Percentiles rank a stretch among this genome's conserved stretches.
These are phyloP conservation scores for Hemerocallis citrina DNA, from an alignment of 106 monocot species.

Conservation along the genomic window DNA sequence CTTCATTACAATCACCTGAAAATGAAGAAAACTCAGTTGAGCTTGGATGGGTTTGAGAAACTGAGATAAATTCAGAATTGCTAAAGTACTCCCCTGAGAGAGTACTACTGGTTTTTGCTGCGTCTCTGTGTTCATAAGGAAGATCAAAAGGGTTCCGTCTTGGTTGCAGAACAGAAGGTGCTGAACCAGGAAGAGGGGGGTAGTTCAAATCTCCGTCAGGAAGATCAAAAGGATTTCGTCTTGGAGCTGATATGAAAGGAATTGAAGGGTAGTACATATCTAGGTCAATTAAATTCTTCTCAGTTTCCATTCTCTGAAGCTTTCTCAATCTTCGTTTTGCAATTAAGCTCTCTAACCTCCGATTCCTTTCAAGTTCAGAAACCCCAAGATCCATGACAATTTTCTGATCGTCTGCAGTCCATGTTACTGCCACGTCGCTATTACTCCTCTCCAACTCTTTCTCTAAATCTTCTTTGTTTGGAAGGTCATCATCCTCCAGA, in stretches of 20 bases:
- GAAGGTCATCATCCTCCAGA: slow-evolving; percentile 26
- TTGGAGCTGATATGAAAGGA: slow-evolving; percentile 35
- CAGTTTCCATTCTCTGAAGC: slow-evolving; percentile 21
- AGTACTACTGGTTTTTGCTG: slow-evolving; percentile 6
- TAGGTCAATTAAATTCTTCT: slow-evolving; percentile 52
- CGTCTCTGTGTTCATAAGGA: slow-evolving; percentile 29
- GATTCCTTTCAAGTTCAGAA: slow-evolving; percentile 59
- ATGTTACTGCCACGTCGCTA: slow-evolving; percentile 30
- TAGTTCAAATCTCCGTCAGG: slow-evolving; percentile 23
- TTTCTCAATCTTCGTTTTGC: slow-evolving; percentile 52
- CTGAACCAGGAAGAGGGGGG: slow-evolving; percentile 54
- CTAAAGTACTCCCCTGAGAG: slow-evolving; percentile 13
- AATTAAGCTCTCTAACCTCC: slow-evolving; percentile 61
- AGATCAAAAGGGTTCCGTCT: slow-evolving; percentile 57
- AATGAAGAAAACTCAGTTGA: slow-evolving; percentile 25
- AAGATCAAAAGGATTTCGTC: slow-evolving; percentile 67
- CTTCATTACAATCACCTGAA: slow-evolving; percentile 20
- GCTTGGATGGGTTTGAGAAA: slow-evolving; percentile 36
- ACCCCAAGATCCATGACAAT: slow-evolving; percentile 71
- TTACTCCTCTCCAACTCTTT: slow-evolving; percentile 30
- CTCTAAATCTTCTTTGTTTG: slow-evolving; percentile 15
- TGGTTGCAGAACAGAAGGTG: slow-evolving; percentile 44
- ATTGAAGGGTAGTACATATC: slow-evolving; percentile 46
- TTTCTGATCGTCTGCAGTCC: slow-evolving; percentile 83
- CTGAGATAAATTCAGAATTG: slow-evolving; percentile 15